phyloP scores from a whole-genome alignment of 1,284 basidiomycete species.

The Trichosporon ovoides region DNA sequence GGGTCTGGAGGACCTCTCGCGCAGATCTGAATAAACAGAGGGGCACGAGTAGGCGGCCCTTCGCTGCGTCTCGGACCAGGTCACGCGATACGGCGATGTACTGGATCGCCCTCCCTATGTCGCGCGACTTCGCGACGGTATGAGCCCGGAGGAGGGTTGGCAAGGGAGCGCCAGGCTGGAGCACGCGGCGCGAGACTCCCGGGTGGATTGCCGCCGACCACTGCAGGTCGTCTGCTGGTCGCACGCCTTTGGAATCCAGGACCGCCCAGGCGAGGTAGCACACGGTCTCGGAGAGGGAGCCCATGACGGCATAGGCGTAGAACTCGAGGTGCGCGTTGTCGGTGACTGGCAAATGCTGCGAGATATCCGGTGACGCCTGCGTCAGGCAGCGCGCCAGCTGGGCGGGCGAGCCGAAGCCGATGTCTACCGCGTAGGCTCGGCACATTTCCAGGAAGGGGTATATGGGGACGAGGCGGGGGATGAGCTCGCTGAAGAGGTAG shows the following conservation, averaged over 20 bases:
- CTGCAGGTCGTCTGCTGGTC: conserved; percentile 14
- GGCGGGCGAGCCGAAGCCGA: conserved; percentile 26
- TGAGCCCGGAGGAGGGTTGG: conserved; percentile 6
- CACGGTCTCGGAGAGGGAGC: conserved; percentile 49
- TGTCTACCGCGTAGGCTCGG: conserved; percentile 47
- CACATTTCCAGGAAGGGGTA: conserved; percentile 49
- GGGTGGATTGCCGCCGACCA: conserved; percentile 12
- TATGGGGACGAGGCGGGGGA: conserved; percentile 42
- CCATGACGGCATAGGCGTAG: conserved; percentile 51
- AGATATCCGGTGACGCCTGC: conserved; percentile 14
- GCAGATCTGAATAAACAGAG: conserved; percentile 29
- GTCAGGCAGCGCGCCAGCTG: conserved; percentile 7
- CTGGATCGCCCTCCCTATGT: conserved; percentile 50
- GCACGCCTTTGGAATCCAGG: conserved; percentile 12
- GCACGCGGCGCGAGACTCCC: background rate
- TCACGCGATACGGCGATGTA: conserved; percentile 50
- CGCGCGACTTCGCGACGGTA: conserved; percentile 26
- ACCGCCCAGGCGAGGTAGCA: conserved; percentile 49
- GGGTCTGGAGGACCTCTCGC: conserved; percentile 17
- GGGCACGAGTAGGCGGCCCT: conserved; percentile 49
- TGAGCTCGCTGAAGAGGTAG: conserved; percentile 41
- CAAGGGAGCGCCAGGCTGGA: conserved; percentile 2
- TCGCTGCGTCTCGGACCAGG: conserved; percentile 45
- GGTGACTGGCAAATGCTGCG: conserved; percentile 39
- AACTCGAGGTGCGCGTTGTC: conserved; percentile 45